Conservation (phyloP, 1,284 basidiomycete species). For the Cutaneotrichosporon sp. region DNA sequence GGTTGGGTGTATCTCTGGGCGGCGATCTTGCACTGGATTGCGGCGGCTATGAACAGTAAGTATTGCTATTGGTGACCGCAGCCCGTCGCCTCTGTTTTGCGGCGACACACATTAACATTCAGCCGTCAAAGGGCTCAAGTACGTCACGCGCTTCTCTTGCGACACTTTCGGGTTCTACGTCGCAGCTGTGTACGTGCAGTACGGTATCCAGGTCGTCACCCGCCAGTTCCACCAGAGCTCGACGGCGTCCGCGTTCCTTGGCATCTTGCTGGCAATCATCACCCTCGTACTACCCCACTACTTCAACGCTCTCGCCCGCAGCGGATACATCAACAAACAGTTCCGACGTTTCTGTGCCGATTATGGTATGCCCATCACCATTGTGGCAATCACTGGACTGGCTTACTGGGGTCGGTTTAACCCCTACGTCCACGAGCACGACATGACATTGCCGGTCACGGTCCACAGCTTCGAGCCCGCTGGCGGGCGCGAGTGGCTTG, state of each 20-base stretch:
- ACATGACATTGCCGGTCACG: conserved; percentile 62
- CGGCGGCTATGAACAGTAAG: conserved; percentile 75
- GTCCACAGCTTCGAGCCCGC: conserved; percentile 68
- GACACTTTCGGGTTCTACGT: conserved; percentile 91
- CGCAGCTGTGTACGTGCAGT: conserved; percentile 65
- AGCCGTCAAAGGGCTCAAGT: conserved; percentile 78
- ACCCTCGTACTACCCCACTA: conserved; percentile 70
- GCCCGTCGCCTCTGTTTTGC: background rate
- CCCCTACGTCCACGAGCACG: conserved; percentile 52
- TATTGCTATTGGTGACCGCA: conserved; percentile 4
- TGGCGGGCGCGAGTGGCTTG: conserved; percentile 72
- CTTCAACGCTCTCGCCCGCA: conserved; percentile 63
- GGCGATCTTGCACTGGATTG: conserved; percentile 85
- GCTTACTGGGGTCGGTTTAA: conserved; percentile 82
- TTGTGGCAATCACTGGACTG: conserved; percentile 66
- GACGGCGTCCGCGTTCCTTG: conserved; percentile 60
- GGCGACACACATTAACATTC: no score
- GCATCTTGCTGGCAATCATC: conserved; percentile 64
- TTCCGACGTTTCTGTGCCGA: conserved; percentile 71
- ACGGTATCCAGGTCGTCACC: conserved; percentile 75
- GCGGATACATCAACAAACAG: conserved; percentile 64
- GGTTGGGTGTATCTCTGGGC: conserved; percentile 93
- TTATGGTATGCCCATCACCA: conserved; percentile 82
- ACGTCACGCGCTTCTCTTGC: conserved; percentile 83
- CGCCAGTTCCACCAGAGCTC: conserved; percentile 59